Conservation (phyloP, 2,329 filamentous ascomycete species). For the Lachnellula hyalina region DNA sequence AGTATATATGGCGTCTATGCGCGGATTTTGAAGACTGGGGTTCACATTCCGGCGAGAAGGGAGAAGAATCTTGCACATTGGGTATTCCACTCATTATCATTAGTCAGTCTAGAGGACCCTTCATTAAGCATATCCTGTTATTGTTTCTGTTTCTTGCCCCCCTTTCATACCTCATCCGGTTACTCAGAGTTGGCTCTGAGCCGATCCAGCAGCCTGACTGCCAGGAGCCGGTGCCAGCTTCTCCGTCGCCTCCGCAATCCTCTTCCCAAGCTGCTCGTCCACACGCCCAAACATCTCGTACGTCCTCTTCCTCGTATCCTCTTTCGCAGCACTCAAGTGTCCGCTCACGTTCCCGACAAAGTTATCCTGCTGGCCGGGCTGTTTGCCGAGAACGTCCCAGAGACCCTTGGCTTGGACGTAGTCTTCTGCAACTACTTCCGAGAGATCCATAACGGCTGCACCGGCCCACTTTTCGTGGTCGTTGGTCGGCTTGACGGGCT, state of each 20-base stretch:
- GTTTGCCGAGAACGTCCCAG: slow-evolving; percentile 36
- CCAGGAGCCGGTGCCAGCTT: slow-evolving; percentile 23
- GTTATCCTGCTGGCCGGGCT: slow-evolving; percentile 54
- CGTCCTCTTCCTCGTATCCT: slow-evolving; percentile 50
- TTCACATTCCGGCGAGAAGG: too few relatives aligned
- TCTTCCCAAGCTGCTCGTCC: slow-evolving; percentile 46
- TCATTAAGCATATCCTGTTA: too few relatives aligned
- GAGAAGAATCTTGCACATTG: too few relatives aligned
- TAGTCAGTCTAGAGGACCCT: too few relatives aligned
- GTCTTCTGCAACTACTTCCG: slow-evolving; percentile 31
- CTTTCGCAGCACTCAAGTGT: slow-evolving; percentile 49
- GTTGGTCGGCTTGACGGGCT: slow-evolving; percentile 35
- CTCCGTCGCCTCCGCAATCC: slow-evolving; percentile 50
- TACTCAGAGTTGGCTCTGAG: slow-evolving; percentile 11
- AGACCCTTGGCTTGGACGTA: slow-evolving; percentile 32
- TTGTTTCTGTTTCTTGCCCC: too few relatives aligned
- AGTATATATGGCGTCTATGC: too few relatives aligned
- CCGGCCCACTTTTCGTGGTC: slow-evolving; percentile 46
- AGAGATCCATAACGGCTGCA: slow-evolving; percentile 40
- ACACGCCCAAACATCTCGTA: slow-evolving; percentile 58
- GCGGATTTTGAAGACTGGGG: too few relatives aligned
- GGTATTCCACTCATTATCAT: too few relatives aligned
- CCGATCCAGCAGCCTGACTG: slow-evolving; percentile 15
- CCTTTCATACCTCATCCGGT: too few relatives aligned
- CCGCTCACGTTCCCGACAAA: slow-evolving; percentile 54